Percentiles rank a stretch among this genome's conserved stretches.
Conservation (phyloP, 1,284 basidiomycete genomes). For the Cutaneotrichosporon mucoides region DNA sequence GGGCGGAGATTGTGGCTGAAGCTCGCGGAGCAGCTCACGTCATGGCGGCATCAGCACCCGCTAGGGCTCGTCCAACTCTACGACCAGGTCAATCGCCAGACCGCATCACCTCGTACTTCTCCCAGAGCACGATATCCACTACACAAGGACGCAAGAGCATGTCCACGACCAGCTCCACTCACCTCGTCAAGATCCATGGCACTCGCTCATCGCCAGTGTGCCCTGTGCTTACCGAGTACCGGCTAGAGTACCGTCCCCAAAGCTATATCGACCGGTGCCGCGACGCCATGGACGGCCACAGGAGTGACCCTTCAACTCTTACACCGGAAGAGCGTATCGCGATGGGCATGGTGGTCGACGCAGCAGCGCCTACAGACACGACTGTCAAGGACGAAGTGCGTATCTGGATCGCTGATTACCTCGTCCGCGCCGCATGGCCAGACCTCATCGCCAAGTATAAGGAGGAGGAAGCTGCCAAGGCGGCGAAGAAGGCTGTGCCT, state of each 20-base stretch:
- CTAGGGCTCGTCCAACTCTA: not conserved
- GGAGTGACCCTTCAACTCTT: slow-evolving; percentile 27
- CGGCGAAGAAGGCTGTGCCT: not conserved
- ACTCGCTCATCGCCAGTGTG: slow-evolving; percentile 32
- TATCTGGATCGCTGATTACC: slow-evolving; percentile 34
- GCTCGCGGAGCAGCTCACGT: slow-evolving; percentile 8
- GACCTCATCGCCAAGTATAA: slow-evolving; percentile 26
- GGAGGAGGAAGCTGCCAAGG: slow-evolving; percentile 24
- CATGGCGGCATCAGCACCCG: not conserved
- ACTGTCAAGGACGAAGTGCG: slow-evolving; percentile 24
- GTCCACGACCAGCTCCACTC: not conserved
- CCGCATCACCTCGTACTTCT: slow-evolving; percentile 22
- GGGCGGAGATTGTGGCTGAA: slow-evolving; percentile 31
- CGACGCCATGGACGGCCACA: slow-evolving; percentile 37
- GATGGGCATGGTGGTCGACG: slow-evolving; percentile 27
- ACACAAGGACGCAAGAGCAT: not conserved
- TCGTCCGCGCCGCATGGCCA: slow-evolving; percentile 35
- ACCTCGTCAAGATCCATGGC: slow-evolving; percentile 35
- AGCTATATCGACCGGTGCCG: slow-evolving; percentile 28
- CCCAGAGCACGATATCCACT: slow-evolving; percentile 5
- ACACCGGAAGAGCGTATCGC: slow-evolving; percentile 12
- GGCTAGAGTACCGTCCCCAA: slow-evolving; percentile 31
- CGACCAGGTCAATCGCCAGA: not conserved
- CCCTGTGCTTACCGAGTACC: slow-evolving; percentile 30
- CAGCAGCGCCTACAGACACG: not conserved